Evolutionary conservation across 2,329 filamentous ascomycete genomes (phyloP).

Genomic region (Paraphaeosphaeria sporulosa): DNA sequence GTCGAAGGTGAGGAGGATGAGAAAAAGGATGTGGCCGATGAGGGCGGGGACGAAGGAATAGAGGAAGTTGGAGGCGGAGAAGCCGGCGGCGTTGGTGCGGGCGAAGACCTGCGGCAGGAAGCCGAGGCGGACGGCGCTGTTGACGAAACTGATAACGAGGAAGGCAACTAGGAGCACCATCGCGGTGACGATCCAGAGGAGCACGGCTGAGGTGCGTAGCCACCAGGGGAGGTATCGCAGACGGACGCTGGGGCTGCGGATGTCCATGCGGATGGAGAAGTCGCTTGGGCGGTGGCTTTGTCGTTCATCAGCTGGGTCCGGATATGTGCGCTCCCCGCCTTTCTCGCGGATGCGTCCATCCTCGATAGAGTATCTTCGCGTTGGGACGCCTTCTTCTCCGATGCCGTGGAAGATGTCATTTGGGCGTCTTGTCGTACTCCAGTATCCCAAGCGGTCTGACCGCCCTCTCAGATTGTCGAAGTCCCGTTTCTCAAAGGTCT

Average conservation of each 20-base stretch:
- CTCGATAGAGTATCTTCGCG: constrained; percentile 59
- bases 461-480: constrained; percentile 64
- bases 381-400: constrained; percentile 67
- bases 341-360: constrained; percentile 58
- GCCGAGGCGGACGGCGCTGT: constrained; percentile 69
- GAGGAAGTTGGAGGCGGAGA: constrained; percentile 87
- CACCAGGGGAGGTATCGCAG: constrained; percentile 80
- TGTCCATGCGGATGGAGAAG: constrained; percentile 57
- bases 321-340: constrained; percentile 38
- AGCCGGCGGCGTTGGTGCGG: constrained; percentile 67
- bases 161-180: constrained; percentile 57
- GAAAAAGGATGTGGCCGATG: constrained; percentile 71
- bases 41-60: constrained; percentile 79
- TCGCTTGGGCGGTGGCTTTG: constrained; percentile 42
- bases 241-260: constrained; percentile 62
- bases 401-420: constrained; percentile 79
- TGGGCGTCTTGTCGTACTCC: constrained; percentile 72
- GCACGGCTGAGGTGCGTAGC: constrained; percentile 70
- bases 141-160: constrained; percentile 79
- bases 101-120: constrained; percentile 75
- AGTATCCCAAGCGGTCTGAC: constrained; percentile 82
- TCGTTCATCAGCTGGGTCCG: constrained; percentile 16
- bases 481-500: constrained; percentile 64
- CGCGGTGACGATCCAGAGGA: constrained; percentile 65
- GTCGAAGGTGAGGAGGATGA: constrained; percentile 73